Evolutionary conservation across 2,329 filamentous ascomycete genomes (phyloP).

Genomic region (Hymenoscyphus albidus): DNA sequence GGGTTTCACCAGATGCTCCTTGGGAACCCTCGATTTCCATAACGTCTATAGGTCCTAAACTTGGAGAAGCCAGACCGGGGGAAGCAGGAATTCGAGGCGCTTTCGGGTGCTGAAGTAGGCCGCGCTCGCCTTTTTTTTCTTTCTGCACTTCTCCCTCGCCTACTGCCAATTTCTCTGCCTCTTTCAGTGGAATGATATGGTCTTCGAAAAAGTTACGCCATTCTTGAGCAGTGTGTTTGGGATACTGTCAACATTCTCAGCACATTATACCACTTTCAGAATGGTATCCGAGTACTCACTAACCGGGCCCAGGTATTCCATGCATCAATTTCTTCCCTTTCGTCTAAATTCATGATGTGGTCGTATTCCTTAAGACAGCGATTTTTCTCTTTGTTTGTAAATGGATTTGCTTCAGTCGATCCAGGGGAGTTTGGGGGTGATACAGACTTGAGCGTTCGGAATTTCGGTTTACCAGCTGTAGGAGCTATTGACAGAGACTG

Average conservation of each 20-base stretch:
- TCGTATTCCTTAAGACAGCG: conserved; percentile 21
- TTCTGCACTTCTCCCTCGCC: conserved; percentile 3
- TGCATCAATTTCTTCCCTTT: conserved; percentile 25
- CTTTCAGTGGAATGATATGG: conserved; percentile 20
- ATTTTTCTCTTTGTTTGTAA: conserved; percentile 26
- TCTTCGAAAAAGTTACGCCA: conserved; percentile 33
- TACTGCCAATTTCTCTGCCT: conserved; percentile 6
- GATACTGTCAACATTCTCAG: conserved; percentile 22
- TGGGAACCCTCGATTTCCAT: conserved; percentile 16
- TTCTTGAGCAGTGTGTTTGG: conserved; percentile 32
- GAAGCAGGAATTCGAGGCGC: not conserved
- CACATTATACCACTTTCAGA: not conserved
- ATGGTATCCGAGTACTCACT: conserved; percentile 20
- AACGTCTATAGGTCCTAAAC: not conserved
- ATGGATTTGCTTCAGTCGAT: not conserved
- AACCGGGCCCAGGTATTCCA: conserved; percentile 29
- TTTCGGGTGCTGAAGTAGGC: not conserved
- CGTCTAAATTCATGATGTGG: conserved; percentile 25
- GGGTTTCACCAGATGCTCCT: conserved; percentile 13
- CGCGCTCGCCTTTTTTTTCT: not conserved
- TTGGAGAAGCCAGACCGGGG: not conserved
- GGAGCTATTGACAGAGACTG: not conserved
- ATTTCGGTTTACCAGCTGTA: not conserved
- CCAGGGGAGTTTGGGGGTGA: not conserved
- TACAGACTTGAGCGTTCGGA: not conserved